Evolutionary conservation across 2,329 filamentous ascomycete species (phyloP).

Genomic region (Dactylellina leptospora): DNA sequence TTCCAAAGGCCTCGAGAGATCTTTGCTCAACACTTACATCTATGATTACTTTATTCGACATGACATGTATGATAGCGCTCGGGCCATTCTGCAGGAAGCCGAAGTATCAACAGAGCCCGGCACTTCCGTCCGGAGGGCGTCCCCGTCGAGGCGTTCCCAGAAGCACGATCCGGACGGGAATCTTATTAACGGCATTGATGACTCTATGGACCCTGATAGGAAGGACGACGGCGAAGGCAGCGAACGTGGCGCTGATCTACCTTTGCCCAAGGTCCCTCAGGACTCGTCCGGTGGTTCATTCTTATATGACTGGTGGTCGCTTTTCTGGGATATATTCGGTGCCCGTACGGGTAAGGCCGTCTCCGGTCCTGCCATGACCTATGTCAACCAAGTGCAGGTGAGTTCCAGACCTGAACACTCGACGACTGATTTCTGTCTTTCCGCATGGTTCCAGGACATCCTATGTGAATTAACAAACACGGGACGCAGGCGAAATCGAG

Average conservation of each 20-base stretch:
- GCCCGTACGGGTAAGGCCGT: conserved; percentile 76
- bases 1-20: conserved; percentile 49
- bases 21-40: conserved; percentile 81
- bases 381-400: conserved; percentile 85
- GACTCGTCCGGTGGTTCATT: conserved; percentile 78
- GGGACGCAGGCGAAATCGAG: conserved; percentile 68
- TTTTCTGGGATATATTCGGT: conserved; percentile 96
- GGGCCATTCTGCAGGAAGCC: conserved; percentile 69
- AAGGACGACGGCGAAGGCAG: conserved; percentile 65
- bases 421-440: conserved; percentile 38
- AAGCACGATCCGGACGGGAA: conserved; percentile 66
- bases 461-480: conserved; percentile 56
- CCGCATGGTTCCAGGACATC: neutral
- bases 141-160: conserved; percentile 57
- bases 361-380: conserved; percentile 68
- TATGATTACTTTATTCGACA: conserved; percentile 91
- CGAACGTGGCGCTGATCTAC: conserved; percentile 76
- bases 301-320: conserved; percentile 94
- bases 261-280: conserved; percentile 74
- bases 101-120: conserved; percentile 54
- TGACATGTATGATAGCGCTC: conserved; percentile 83
- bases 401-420: conserved; percentile 56
- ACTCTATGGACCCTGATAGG: conserved; percentile 84
- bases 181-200: conserved; percentile 73
- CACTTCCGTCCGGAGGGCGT: conserved; percentile 53